These are phyloP conservation scores for Phytopythium litorale DNA, from an alignment of 352 stramenopile species.

Conservation along the genomic window DNA sequence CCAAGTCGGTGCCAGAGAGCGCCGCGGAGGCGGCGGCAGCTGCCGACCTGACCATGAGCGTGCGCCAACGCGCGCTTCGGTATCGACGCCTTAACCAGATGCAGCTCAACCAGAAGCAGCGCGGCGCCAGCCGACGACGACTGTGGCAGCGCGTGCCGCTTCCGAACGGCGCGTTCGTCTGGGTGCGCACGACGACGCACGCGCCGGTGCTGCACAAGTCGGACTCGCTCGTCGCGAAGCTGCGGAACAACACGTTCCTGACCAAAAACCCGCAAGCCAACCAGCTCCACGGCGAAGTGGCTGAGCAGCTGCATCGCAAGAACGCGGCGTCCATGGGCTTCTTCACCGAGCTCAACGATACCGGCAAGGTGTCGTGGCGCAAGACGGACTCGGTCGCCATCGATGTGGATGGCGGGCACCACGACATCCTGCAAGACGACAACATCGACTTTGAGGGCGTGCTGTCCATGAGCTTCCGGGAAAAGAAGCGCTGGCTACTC, in stretches of 20 bases:
- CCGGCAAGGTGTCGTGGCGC: constrained; percentile 37
- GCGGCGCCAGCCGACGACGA: constrained; percentile 40
- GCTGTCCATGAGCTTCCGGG: constrained; percentile 60
- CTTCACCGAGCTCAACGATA: constrained; percentile 51
- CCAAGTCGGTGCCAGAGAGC: background rate
- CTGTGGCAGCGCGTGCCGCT: constrained; percentile 63
- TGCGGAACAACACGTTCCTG: constrained; percentile 58
- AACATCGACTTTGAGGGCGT: constrained; percentile 61
- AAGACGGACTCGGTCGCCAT: constrained; percentile 51
- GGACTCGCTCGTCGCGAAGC: constrained; percentile 49
- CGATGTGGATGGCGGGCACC: constrained; percentile 27
- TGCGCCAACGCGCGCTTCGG: constrained; percentile 48
- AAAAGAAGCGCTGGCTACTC: constrained; percentile 79
- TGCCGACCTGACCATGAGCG: constrained; percentile 29
- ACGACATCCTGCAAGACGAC: constrained; percentile 21
- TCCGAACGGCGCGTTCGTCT: constrained; percentile 54
- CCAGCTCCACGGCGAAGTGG: constrained; percentile 38
- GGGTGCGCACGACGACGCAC: constrained; percentile 45
- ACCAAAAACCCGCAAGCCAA: constrained; percentile 43
- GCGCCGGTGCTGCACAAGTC: constrained; percentile 20
- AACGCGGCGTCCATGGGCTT: constrained; percentile 69
- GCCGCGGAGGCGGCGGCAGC: constrained; percentile 1
- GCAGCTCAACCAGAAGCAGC: constrained; percentile 64
- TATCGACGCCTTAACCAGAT: constrained; percentile 66
- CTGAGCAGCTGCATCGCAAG: constrained; percentile 70